Conservation (phyloP, 2,329 filamentous ascomycete species). For the Epichloe sibirici region DNA sequence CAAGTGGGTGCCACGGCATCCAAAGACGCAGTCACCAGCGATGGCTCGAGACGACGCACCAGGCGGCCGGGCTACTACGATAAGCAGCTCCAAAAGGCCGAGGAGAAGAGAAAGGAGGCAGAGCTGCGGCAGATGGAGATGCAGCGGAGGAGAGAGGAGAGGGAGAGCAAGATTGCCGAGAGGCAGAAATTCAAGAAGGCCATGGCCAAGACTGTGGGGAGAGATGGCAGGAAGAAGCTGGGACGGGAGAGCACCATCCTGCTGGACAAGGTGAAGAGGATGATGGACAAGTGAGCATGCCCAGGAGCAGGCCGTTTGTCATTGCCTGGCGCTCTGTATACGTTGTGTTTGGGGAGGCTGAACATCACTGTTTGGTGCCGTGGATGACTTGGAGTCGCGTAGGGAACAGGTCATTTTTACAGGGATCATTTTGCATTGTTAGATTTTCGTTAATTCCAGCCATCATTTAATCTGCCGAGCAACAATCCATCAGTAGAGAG, state of each 20-base stretch:
- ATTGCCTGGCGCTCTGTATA: not conserved
- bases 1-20: constrained; percentile 15
- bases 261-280: constrained; percentile 62
- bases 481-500: no score
- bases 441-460: no score
- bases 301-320: not conserved
- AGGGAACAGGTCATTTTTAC: no score
- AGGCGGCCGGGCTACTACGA: constrained; percentile 47
- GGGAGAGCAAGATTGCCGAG: constrained; percentile 52
- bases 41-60: constrained; percentile 23
- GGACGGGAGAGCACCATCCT: constrained; percentile 70
- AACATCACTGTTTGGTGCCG: no score
- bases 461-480: no score
- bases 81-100: constrained; percentile 44
- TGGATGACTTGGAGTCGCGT: no score
- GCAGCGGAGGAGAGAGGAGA: constrained; percentile 44
- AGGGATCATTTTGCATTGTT: no score
- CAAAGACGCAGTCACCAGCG: constrained; percentile 10
- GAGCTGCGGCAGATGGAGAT: constrained; percentile 31
- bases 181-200: constrained; percentile 52
- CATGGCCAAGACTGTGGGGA: constrained; percentile 63
- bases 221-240: constrained; percentile 65
- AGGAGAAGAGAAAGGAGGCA: constrained; percentile 28
- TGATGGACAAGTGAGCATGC: constrained; percentile 1
- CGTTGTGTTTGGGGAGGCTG: not conserved